Conservation (phyloP, 73 alveolate genomes). For the Paramecium pentaurelia region DNA sequence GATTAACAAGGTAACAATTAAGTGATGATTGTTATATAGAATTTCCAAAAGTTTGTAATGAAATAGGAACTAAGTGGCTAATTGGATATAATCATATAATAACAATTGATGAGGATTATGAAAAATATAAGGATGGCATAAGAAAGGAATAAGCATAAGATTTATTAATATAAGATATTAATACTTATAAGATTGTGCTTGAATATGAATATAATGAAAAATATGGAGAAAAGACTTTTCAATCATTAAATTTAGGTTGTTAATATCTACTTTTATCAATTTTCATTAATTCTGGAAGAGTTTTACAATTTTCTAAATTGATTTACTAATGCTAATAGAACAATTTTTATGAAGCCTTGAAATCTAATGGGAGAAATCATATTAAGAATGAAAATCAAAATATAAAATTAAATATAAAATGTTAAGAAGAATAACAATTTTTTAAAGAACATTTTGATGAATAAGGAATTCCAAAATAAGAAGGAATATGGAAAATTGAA, state of each 20-base stretch:
- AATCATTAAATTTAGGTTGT: not conserved
- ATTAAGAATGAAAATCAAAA: not conserved
- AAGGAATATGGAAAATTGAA: not conserved
- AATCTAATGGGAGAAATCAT: not conserved
- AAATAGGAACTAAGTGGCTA: not conserved
- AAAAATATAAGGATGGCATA: not conserved
- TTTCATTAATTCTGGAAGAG: not conserved
- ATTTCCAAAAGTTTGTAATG: not conserved
- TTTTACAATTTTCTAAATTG: not conserved
- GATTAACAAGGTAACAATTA: too few relatives aligned
- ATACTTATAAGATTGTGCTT: not conserved
- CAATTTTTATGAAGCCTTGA: not conserved
- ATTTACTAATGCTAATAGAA: not conserved
- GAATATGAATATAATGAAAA: not conserved
- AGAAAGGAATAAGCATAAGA: not conserved
- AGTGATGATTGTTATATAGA: not conserved
- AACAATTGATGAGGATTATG: not conserved
- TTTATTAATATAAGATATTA: not conserved
- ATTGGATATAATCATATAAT: not conserved
- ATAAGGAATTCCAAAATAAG: not conserved
- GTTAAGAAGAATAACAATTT: not conserved
- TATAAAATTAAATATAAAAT: not conserved
- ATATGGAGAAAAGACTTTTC: not conserved
- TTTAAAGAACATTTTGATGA: not conserved
- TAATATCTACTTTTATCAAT: not conserved